Conservation (phyloP, 2,329 filamentous ascomycete species). For the Calonectria pteridis region DNA sequence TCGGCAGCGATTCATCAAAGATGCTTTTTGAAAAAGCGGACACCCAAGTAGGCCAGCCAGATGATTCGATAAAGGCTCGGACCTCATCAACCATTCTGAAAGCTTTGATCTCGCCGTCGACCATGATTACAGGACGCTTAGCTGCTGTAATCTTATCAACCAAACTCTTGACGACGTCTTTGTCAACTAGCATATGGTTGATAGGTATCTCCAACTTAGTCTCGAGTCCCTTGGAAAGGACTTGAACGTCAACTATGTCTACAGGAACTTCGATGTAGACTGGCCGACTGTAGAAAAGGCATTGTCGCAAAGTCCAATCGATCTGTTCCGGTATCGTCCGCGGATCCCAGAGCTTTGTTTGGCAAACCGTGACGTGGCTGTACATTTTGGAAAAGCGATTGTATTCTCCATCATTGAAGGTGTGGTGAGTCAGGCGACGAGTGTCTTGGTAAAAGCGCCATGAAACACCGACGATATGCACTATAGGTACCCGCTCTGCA, state of each 20-base stretch:
- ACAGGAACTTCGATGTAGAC: slow-evolving; percentile 69
- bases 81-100: slow-evolving; percentile 56
- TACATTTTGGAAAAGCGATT: slow-evolving; percentile 63
- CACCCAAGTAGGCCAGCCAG: slow-evolving; percentile 61
- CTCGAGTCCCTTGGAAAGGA: slow-evolving; percentile 44
- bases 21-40: slow-evolving; percentile 64
- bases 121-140: slow-evolving; percentile 63
- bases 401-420: slow-evolving; percentile 68
- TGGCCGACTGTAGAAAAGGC: slow-evolving; percentile 64
- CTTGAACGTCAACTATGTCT: slow-evolving; percentile 59
- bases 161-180: slow-evolving; percentile 48
- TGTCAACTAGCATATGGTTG: background rate
- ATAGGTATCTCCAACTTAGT: slow-evolving; percentile 37
- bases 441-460: slow-evolving; percentile 56
- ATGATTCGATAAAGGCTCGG: slow-evolving; percentile 56
- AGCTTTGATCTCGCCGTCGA: slow-evolving; percentile 63
- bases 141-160: slow-evolving; percentile 57
- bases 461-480: slow-evolving; percentile 70
- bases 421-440: slow-evolving; percentile 63
- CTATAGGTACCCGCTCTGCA: slow-evolving; percentile 66
- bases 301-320: slow-evolving; percentile 63
- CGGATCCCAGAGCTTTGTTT: slow-evolving; percentile 58
- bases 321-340: slow-evolving; percentile 61
- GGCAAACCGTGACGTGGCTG: slow-evolving; percentile 61
- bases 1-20: slow-evolving; percentile 60